These are phyloP conservation scores for Amanita brunnescens DNA, from an alignment of 768 basidiomycete genomes.

Conservation along the genomic window DNA sequence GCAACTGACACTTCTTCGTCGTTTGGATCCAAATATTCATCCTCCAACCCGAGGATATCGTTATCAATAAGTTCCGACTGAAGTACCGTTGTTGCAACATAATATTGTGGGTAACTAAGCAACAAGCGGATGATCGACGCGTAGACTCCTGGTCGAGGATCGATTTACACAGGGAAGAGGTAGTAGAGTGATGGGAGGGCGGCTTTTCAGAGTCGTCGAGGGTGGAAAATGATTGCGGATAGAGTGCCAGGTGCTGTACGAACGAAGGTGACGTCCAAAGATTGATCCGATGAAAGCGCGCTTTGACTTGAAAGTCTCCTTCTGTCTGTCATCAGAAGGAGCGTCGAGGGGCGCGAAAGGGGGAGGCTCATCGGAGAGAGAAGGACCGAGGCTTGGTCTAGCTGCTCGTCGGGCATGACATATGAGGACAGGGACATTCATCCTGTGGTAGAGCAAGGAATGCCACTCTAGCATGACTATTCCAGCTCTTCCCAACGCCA, in stretches of 20 bases:
- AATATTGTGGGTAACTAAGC: constrained; percentile 16
- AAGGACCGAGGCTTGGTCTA: constrained; percentile 15
- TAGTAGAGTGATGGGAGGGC: constrained; percentile 10
- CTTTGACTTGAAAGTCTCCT: constrained; percentile 19
- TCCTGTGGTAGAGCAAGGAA: constrained; percentile 17
- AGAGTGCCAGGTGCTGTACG: constrained; percentile 16
- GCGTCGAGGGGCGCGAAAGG: constrained; percentile 12
- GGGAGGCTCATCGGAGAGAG: constrained; percentile 18
- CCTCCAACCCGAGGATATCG: constrained; percentile 19
- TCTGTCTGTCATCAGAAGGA: constrained; percentile 11
- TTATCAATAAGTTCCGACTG: constrained; percentile 25
- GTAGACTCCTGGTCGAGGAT: constrained; percentile 23
- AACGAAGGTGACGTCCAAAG: constrained; percentile 8
- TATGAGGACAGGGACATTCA: constrained; percentile 20
- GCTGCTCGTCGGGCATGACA: constrained; percentile 16
- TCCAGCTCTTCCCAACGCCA: constrained; percentile 14
- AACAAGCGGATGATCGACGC: constrained; percentile 26
- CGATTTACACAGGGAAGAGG: constrained; percentile 10
- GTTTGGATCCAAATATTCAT: constrained; percentile 22
- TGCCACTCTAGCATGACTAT: constrained; percentile 20
- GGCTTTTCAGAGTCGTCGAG: constrained; percentile 11
- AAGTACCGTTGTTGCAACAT: constrained; percentile 15
- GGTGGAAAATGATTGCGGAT: constrained; percentile 19
- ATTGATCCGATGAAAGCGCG: constrained; percentile 16
- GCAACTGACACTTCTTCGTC: constrained; percentile 18